A percentile compares a stretch with the other conserved stretches of the same genome.
Conservation (phyloP, 1,284 basidiomycete genomes). For the Puccinia triticina region DNA sequence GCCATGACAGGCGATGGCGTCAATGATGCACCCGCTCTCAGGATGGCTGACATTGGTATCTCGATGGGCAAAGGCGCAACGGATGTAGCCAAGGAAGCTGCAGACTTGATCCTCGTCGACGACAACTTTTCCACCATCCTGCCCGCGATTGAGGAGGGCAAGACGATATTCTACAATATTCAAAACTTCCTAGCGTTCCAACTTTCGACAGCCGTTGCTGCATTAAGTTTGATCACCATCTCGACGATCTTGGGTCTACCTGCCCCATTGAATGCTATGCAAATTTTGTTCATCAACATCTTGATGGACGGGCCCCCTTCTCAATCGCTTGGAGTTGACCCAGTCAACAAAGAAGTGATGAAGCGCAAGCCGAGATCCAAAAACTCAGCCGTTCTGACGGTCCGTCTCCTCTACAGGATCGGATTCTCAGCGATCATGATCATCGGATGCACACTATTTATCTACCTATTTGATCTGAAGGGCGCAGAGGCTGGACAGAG, state of each 20-base stretch:
- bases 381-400: conserved; percentile 81
- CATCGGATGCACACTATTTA: conserved; percentile 81
- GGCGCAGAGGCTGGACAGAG: conserved; percentile 77
- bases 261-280: conserved; percentile 96
- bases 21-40: conserved; percentile 93
- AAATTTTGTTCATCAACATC: conserved; percentile 98
- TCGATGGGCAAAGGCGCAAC: conserved; percentile 97
- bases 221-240: conserved; percentile 88
- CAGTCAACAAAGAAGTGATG: conserved; percentile 88
- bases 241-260: conserved; percentile 84
- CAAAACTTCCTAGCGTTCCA: conserved; percentile 98
- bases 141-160: conserved; percentile 93
- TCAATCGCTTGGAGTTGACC: conserved; percentile 94
- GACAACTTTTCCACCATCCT: conserved; percentile 95
- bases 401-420: conserved; percentile 74
- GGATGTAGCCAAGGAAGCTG: conserved; percentile 97
- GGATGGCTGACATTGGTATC: conserved; percentile 97
- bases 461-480: conserved; percentile 76
- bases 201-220: conserved; percentile 92
- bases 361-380: conserved; percentile 82
- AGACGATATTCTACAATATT: conserved; percentile 98
- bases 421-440: conserved; percentile 88
- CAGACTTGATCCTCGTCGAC: conserved; percentile 93
- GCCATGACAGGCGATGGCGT: conserved; percentile 99
- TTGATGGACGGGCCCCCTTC: conserved; percentile 98